These are phyloP conservation scores for Aspergillus ibericus DNA, from an alignment of 2,329 filamentous ascomycete species.

Conservation along the genomic window DNA sequence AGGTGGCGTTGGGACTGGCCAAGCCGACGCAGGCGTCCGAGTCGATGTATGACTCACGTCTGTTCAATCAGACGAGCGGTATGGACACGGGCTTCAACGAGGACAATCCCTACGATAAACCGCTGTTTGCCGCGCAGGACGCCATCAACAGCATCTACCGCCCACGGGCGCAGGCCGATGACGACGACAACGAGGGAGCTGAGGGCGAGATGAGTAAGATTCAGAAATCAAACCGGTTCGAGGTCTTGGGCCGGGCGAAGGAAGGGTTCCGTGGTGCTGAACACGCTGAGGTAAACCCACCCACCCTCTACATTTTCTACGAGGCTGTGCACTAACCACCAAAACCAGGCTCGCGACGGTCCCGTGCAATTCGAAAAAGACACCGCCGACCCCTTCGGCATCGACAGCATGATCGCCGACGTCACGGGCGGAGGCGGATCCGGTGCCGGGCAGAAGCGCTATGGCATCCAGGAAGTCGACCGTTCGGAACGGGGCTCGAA, in stretches of 20 bases:
- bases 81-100: slow-evolving; percentile 95
- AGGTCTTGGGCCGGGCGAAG: slow-evolving; percentile 77
- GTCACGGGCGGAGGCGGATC: slow-evolving; percentile 49
- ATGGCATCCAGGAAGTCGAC: slow-evolving; percentile 45
- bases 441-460: slow-evolving; percentile 51
- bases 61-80: slow-evolving; percentile 92
- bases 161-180: slow-evolving; percentile 69
- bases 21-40: slow-evolving; percentile 92
- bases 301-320: neutral
- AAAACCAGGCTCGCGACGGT: slow-evolving; percentile 69
- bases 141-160: slow-evolving; percentile 93
- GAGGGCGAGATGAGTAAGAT: slow-evolving; percentile 85
- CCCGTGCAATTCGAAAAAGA: slow-evolving; percentile 98
- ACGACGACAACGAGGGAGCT: slow-evolving; percentile 75
- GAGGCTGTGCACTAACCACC: neutral
- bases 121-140: slow-evolving; percentile 92
- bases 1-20: slow-evolving; percentile 88
- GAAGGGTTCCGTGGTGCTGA: slow-evolving; percentile 83
- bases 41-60: slow-evolving; percentile 92
- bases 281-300: slow-evolving; percentile 68
- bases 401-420: slow-evolving; percentile 89
- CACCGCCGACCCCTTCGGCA: slow-evolving; percentile 81
- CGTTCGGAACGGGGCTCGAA: slow-evolving; percentile 53
- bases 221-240: slow-evolving; percentile 80
- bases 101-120: slow-evolving; percentile 96